Percentiles rank a stretch among this genome's conserved stretches.
Conservation (phyloP, 2,329 filamentous ascomycete genomes). For the Xylaria arbuscula region DNA sequence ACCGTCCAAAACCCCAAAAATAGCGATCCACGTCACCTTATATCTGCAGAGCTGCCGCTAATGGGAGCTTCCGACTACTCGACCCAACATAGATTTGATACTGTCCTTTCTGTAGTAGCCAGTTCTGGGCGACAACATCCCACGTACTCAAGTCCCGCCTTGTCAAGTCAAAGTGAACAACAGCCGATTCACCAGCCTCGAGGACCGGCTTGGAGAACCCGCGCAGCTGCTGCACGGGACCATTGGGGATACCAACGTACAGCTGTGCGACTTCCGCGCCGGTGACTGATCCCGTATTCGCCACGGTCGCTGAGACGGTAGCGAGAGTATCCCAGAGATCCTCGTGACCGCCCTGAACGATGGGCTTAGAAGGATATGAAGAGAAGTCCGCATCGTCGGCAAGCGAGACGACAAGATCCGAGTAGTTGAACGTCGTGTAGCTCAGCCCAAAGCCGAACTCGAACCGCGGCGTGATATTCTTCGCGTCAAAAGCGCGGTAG, state of each 20-base stretch:
- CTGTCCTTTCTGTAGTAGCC: conserved; percentile 62
- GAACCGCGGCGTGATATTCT: conserved; percentile 68
- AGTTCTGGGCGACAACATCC: conserved; percentile 70
- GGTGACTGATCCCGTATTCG: conserved; percentile 70
- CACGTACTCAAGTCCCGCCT: conserved; percentile 74
- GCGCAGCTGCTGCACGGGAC: conserved; percentile 63
- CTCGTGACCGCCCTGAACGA: conserved; percentile 57
- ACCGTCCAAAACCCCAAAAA: not conserved
- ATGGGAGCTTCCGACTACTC: conserved; percentile 61
- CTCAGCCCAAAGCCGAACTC: conserved; percentile 74
- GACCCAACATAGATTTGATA: conserved; percentile 59
- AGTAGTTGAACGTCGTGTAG: conserved; percentile 75
- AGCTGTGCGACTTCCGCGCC: conserved; percentile 77
- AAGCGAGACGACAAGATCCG: conserved; percentile 51
- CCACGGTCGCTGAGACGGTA: conserved; percentile 68
- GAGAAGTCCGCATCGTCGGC: conserved; percentile 44
- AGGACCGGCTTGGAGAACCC: conserved; percentile 71
- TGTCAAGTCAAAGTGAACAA: conserved; percentile 64
- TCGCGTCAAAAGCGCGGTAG: conserved; percentile 71
- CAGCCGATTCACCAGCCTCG: conserved; percentile 58
- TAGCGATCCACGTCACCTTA: conserved; percentile 18
- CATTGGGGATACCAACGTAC: conserved; percentile 59
- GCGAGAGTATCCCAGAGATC: conserved; percentile 62
- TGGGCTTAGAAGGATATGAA: conserved; percentile 53
- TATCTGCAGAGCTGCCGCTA: conserved; percentile 51